Evolutionary conservation across 805 yeast genomes (phyloP).

Genomic region (Danielozyma ontarioensis): DNA sequence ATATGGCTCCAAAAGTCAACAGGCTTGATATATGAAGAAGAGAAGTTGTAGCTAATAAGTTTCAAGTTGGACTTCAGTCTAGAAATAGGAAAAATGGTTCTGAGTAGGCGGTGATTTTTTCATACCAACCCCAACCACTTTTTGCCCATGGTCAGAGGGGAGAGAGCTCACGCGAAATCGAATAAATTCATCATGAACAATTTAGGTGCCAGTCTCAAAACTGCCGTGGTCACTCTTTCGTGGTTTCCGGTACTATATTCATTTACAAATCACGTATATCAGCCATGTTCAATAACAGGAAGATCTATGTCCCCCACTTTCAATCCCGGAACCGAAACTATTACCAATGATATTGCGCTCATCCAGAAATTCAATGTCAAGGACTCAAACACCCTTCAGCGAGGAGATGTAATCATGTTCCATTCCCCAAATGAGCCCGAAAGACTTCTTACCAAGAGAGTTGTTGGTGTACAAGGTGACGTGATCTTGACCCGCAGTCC

Average conservation of each 20-base stretch:
- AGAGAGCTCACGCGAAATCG: too few relatives aligned
- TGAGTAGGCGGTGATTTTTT: too few relatives aligned
- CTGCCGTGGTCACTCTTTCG: constrained; percentile 26
- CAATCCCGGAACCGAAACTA: constrained; percentile 55
- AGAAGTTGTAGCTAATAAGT: too few relatives aligned
- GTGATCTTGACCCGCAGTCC: constrained; percentile 49
- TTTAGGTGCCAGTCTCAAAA: constrained; percentile 13
- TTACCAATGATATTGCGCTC: constrained; percentile 55
- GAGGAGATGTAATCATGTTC: constrained; percentile 72
- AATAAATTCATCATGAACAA: too few relatives aligned
- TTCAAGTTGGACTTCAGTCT: too few relatives aligned
- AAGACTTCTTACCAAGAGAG: constrained; percentile 69
- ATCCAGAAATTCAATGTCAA: constrained; percentile 61
- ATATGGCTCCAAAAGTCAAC: neutral
- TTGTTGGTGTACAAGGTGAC: constrained; percentile 75
- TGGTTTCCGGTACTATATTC: constrained; percentile 83
- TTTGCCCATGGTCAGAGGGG: too few relatives aligned
- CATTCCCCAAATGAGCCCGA: constrained; percentile 80
- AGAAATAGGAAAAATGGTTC: too few relatives aligned
- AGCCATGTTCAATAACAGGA: constrained; percentile 73
- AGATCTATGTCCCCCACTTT: constrained; percentile 85
- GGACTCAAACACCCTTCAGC: constrained; percentile 39
- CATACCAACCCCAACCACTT: too few relatives aligned
- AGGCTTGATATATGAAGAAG: too few relatives aligned
- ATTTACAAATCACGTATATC: constrained; percentile 63